Evolutionary conservation across 2,329 filamentous ascomycete genomes (phyloP), one percentile per base, ranked within the genome.

Genomic region (Metarhizium brunneum): DNA sequence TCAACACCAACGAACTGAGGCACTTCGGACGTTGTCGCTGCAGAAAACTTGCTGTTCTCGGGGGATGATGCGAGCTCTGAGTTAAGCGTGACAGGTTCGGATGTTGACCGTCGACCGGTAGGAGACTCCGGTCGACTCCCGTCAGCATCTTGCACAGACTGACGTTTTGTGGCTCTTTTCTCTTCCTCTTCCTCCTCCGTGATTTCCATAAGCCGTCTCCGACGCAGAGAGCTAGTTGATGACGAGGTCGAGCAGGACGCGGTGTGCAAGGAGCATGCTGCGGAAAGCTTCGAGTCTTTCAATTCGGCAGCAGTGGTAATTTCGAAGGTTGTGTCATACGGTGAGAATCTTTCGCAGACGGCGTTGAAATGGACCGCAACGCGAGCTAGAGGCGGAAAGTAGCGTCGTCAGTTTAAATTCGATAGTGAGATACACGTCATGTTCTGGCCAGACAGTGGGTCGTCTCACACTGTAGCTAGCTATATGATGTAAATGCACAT

Each of bases 161-260:
- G 77, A 54, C 82, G 75, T 64, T 84, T 86, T 47, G 72, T 73
- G 32, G 82, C 76, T n/a, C 69, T 68, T 60, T 81, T 72, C 57
- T 86, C 83, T 64, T 95, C 91, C 66, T 95, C 90, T 54, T 87
- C 88, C 73, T 94, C 89, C 72, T 97, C 94, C n/a, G 87, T 85
- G 68, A 97, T 96, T 73, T 95, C 92, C 74, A 92, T 87, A 63
- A 97, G 76, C 61, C 89, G 85, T 64, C 86, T 83, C 65, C 85
- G 81, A 57, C 87, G 83, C 61, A 91, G 76, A 5, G 90, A 95
- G 67, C 88, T 91, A 51, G 83, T 88, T 4, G 90, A 92, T 11
- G 92, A 95, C 30, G 87, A 90, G 61, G 86, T 89, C 20, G 92
- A 95, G 43, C 86, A 87, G 13, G 90, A 90, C 7, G 91, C 90